phyloP scores from a whole-genome alignment of 1,139 yeast species.

The Pichia terricola region DNA sequence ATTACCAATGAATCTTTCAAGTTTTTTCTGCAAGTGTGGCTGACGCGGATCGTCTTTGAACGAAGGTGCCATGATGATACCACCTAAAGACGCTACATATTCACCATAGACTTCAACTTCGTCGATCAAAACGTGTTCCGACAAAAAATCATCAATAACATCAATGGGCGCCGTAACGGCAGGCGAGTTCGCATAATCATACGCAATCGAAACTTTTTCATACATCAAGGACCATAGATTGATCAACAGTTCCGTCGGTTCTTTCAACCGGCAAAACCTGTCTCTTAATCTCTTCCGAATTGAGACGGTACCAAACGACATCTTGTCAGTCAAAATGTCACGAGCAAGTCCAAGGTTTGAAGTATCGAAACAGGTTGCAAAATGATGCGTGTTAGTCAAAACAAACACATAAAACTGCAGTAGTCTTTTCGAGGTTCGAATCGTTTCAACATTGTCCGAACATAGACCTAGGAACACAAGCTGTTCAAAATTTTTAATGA shows the following conservation, averaged over 20 bases:
- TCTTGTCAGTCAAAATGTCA: conserved; percentile 46
- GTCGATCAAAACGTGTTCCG: conserved; percentile 15
- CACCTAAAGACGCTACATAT: conserved; percentile 25
- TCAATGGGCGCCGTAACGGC: conserved; percentile 16
- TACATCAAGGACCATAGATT: conserved; percentile 56
- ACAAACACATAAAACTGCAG: conserved; percentile 16
- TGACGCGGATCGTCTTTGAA: conserved; percentile 18
- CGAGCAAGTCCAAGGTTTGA: conserved; percentile 39
- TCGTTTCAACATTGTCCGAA: conserved; percentile 20
- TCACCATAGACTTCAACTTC: conserved; percentile 21
- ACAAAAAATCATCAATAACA: conserved; percentile 20
- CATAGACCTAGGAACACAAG: conserved; percentile 20
- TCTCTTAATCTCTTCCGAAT: conserved; percentile 58
- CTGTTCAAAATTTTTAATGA: conserved; percentile 19
- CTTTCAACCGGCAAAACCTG: conserved; percentile 44
- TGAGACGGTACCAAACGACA: conserved; percentile 70
- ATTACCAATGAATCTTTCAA: conserved; percentile 17
- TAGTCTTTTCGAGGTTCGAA: conserved; percentile 18
- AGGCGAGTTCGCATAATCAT: conserved; percentile 9
- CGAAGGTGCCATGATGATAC: conserved; percentile 22
- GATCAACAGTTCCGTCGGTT: conserved; percentile 51
- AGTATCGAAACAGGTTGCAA: conserved; percentile 24
- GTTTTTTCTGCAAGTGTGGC: conserved; percentile 15
- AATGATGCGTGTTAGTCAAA: conserved; percentile 20
- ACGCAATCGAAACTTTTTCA: conserved; percentile 22